Evolutionary conservation across 75 land plant genomes (phyloP), one percentile per base, ranked within the genome.

Genomic region (Picea glauca): DNA sequence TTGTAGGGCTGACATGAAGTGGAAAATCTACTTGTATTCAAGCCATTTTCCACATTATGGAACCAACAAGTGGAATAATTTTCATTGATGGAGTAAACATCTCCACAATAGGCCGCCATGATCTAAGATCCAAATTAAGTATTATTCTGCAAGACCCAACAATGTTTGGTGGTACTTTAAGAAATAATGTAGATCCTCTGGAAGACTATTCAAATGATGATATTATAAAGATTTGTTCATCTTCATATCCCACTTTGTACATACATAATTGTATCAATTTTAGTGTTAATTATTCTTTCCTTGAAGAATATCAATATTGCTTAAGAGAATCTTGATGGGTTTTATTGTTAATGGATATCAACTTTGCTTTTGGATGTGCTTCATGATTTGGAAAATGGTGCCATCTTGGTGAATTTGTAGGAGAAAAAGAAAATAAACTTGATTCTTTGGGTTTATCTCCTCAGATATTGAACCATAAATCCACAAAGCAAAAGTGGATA

Each of bases 131-230:
- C 1, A 86, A 83, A 38, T 79, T 95, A 74, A 90, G 98, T 68
- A 91, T 95, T 32, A 95, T 95, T 23, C 98, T 94, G 38, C 98
- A 95, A 79, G 98, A 93, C 46, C 96, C 98, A 46, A 88, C 26
- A 64, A 85, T 95, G 87, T 95, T 95, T 82, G 88, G 90, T 35
- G 94, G 94, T 5, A 92, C 92, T 30, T 76, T 92, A 26, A 33
- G 94, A 57, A 82, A 75, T 26, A 93, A 93, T 74, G 78, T 91
- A 18, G 93, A 93, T 62, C 95, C 95, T 5, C 83, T 91, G 21
- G 93, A 82, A 70, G 83, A 87, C 64, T 80, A 90, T 64, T 75
- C 88, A 31, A 93, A 93, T 78, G 90, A 84, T 66, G 81, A 91
- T 57, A 87, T 93, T 77, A 91, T 93, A 93, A 84, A 91, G 91